A percentile compares a stretch with the other conserved stretches of the same genome.
Evolutionary conservation across 2,329 filamentous ascomycete species (phyloP).

Genomic region (Furcasterigmium sp.): DNA sequence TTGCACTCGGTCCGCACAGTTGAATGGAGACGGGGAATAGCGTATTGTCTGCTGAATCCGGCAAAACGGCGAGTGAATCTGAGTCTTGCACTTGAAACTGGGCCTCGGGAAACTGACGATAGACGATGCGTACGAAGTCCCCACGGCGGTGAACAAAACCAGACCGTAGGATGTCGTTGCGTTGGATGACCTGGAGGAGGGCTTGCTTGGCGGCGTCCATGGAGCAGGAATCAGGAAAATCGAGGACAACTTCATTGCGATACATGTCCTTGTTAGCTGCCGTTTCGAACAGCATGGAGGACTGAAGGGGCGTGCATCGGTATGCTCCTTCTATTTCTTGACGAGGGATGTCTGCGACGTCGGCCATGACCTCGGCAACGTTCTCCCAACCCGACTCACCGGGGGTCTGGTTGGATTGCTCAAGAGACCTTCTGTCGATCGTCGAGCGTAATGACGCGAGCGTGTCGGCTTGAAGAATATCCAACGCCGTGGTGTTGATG

Average conservation of each 20-base stretch:
- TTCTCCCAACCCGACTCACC: no score
- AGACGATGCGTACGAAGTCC: slow-evolving; percentile 59
- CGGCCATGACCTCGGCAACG: no score
- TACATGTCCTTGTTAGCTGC: slow-evolving; percentile 55
- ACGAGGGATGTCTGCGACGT: neutral
- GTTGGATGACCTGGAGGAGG: slow-evolving; percentile 40
- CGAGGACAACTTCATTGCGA: slow-evolving; percentile 70
- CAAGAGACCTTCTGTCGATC: neutral
- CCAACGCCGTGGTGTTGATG: slow-evolving; percentile 49
- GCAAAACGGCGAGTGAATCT: slow-evolving; percentile 29
- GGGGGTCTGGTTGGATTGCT: no score
- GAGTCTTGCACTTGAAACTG: slow-evolving; percentile 36
- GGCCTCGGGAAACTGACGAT: slow-evolving; percentile 40
- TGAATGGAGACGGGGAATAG: slow-evolving; percentile 60
- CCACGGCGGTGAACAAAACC: slow-evolving; percentile 59
- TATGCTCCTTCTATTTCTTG: slow-evolving; percentile 34
- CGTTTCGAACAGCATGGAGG: slow-evolving; percentile 77
- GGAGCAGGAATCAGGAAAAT: slow-evolving; percentile 35
- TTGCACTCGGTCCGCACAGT: slow-evolving; percentile 25
- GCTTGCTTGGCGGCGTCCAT: slow-evolving; percentile 37
- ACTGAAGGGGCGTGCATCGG: slow-evolving; percentile 68
- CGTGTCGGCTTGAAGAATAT: slow-evolving; percentile 54
- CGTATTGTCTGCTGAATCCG: slow-evolving; percentile 29
- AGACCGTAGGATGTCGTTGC: slow-evolving; percentile 66
- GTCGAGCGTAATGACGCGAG: slow-evolving; percentile 14